Conservation (phyloP, 495 filamentous ascomycete species). For the Collariella sp. region DNA sequence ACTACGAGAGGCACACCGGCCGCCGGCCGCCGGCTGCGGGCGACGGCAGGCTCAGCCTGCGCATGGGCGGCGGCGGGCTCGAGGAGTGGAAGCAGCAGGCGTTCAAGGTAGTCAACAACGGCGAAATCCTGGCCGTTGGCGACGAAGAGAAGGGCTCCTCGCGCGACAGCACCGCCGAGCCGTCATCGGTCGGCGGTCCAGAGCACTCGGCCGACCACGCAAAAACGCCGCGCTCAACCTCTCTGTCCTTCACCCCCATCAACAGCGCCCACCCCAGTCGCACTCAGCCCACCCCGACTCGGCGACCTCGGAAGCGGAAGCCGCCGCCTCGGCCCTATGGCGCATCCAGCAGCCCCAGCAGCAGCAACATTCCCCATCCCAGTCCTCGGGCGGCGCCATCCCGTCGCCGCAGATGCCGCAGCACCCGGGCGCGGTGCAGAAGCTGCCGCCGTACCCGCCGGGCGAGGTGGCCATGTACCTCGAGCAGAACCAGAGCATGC, state of each 20-base stretch:
- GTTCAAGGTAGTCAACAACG: slow-evolving; percentile 34
- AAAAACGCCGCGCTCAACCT: slow-evolving; percentile 23
- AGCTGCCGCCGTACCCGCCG: slow-evolving; percentile 16
- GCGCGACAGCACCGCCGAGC: slow-evolving; percentile 27
- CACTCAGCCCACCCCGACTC: slow-evolving; percentile 14
- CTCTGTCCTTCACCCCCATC: slow-evolving; percentile 44
- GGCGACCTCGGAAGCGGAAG: background rate
- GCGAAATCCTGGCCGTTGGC: slow-evolving; percentile 24
- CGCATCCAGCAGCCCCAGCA: slow-evolving; percentile 7
- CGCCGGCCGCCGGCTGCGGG: slow-evolving; percentile 12
- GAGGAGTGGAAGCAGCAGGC: slow-evolving; percentile 57
- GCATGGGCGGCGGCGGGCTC: slow-evolving; percentile 52
- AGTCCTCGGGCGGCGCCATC: background rate
- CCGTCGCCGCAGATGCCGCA: background rate
- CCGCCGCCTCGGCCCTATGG: slow-evolving; percentile 13
- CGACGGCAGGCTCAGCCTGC: slow-evolving; percentile 32
- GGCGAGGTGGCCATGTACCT: slow-evolving; percentile 24
- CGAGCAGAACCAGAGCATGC: slow-evolving; percentile 24
- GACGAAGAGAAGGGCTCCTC: slow-evolving; percentile 27
- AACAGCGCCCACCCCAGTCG: slow-evolving; percentile 28
- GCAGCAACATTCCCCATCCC: background rate
- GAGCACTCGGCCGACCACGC: slow-evolving; percentile 19
- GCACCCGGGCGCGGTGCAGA: slow-evolving; percentile 1
- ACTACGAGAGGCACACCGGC: slow-evolving; percentile 37
- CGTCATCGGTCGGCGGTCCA: slow-evolving; percentile 18